Conservation (phyloP, 495 filamentous ascomycete species). For the Hypoxylon crocopeplum region DNA sequence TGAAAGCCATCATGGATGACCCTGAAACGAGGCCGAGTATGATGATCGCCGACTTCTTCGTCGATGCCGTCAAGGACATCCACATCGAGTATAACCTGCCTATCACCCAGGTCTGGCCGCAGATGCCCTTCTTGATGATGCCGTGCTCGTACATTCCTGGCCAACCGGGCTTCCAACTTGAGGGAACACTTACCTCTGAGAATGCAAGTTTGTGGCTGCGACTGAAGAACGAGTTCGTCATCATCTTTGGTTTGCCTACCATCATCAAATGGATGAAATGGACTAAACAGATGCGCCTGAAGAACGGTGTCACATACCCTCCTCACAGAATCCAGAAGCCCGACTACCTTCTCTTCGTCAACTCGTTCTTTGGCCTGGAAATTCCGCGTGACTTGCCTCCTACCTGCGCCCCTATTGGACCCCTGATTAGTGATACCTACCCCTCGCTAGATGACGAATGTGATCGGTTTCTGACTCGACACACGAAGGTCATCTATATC, state of each 20-base stretch:
- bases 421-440: constrained; percentile 42
- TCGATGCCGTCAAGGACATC: constrained; percentile 48
- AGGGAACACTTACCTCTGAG: constrained; percentile 43
- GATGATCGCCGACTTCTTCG: constrained; percentile 49
- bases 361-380: constrained; percentile 52
- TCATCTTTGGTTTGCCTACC: constrained; percentile 28
- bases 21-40: constrained; percentile 37
- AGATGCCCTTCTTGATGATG: constrained; percentile 47
- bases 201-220: constrained; percentile 44
- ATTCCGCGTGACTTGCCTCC: constrained; percentile 49
- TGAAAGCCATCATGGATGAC: constrained; percentile 33
- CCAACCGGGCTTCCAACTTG: constrained; percentile 47
- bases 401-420: constrained; percentile 42
- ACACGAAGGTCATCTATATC: constrained; percentile 43
- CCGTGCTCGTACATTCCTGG: constrained; percentile 48
- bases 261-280: constrained; percentile 38
- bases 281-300: constrained; percentile 42
- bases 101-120: constrained; percentile 46
- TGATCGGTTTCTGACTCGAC: constrained; percentile 31
- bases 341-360: constrained; percentile 50
- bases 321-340: constrained; percentile 42
- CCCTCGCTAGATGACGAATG: constrained; percentile 32
- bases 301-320: constrained; percentile 36
- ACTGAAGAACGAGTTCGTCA: constrained; percentile 40
- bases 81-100: constrained; percentile 41